Base-by-base conservation (phyloP, 1,139 yeast species). In the Zhuliangozyma parablackwelliae region DNA sequence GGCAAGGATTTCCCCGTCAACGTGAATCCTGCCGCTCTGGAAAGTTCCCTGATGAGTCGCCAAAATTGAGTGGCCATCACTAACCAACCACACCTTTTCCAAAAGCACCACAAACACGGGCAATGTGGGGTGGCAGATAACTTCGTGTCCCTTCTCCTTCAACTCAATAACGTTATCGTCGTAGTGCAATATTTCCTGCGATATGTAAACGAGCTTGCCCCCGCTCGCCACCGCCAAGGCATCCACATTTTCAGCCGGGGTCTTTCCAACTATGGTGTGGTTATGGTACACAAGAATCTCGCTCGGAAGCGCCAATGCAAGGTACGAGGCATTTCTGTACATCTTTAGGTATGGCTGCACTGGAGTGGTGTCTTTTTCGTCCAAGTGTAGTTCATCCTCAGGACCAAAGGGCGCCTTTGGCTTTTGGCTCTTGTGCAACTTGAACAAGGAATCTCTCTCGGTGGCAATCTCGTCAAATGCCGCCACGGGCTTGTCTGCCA, bases 1-100 rank as follows among this genome's bases (percentile, higher is more conserved):
- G 0, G 80, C 84, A 5, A 80, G 49, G 16, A 83, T 56, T 3
- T 73, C 71, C 10, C 92, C 92, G 54, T 83, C 92, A 4, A 77
- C 77, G 48, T 83, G 92, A 24, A 82, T 61, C 28, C 59, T 73
- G 20, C 68, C 71, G 21, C 8, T 23, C 6, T 21, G 8, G 10
- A 26, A 32, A 8, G 26, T 23, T 11, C 27, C 11, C 11, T 24
- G 6, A 30, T 35, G 16, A 7, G 30, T 33, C 2, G 36, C 28
- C 20, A 40, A 32, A 13, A 33, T 30, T 4, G 25, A 28, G 6
- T 26, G 26, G 6, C 33, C 30, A 21, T 37, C 31, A 6, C 32
- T 25, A 2, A 44, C 29, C 10, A 33, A 25, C 43, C 39, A 44
- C 11, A 32, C 28, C 3, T 33, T 24, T 3, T 12, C 12, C 7